These are phyloP conservation scores for Endocarpon pusillum DNA, from an alignment of 495 filamentous ascomycete species.

Conservation along the genomic window DNA sequence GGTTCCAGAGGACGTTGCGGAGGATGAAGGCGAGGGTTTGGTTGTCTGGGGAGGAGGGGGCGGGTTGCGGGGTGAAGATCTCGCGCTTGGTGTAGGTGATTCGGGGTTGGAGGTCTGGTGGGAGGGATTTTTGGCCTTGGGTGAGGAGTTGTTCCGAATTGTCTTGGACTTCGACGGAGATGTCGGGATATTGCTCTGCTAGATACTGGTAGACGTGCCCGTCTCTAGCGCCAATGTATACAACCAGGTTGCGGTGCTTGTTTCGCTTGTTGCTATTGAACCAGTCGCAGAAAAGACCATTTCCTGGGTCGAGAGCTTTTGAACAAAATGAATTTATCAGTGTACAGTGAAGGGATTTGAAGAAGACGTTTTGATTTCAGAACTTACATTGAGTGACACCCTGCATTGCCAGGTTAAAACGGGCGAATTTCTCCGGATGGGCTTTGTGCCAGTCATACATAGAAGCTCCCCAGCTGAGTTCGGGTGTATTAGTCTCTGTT, in stretches of 20 bases:
- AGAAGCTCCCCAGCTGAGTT: no score
- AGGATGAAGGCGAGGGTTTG: neutral
- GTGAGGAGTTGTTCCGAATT: neutral
- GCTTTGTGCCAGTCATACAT: no score
- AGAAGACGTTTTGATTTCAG: neutral
- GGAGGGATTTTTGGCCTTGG: neutral
- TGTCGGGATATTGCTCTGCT: neutral
- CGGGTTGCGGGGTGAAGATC: neutral
- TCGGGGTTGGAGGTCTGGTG: neutral
- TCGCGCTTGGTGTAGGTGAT: neutral
- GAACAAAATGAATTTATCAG: neutral
- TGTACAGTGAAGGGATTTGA: neutral
- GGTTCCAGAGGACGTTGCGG: no score
- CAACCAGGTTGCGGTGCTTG: neutral
- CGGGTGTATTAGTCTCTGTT: no score
- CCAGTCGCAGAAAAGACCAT: neutral
- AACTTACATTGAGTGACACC: neutral
- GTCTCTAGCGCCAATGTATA: neutral
- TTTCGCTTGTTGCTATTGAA: neutral
- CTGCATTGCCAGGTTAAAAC: no score
- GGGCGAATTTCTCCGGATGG: no score
- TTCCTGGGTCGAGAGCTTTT: conserved; percentile 1
- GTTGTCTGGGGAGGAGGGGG: neutral
- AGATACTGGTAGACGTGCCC: neutral
- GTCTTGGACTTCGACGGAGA: neutral